These are phyloP conservation scores for Cladophialophora immunda DNA, from an alignment of 2,329 filamentous ascomycete species.

Conservation along the genomic window DNA sequence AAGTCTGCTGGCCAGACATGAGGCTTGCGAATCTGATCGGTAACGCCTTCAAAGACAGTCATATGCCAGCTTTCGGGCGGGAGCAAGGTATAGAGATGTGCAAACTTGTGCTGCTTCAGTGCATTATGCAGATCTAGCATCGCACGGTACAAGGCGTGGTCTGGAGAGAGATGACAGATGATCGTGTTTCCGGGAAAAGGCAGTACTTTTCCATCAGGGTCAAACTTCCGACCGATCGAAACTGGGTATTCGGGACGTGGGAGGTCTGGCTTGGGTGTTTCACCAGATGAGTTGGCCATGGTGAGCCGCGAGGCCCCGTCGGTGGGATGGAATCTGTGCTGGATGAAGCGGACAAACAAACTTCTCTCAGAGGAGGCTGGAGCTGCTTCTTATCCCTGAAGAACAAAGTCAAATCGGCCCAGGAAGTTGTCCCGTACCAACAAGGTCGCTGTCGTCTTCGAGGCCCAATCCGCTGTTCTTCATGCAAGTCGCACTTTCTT, in stretches of 20 bases:
- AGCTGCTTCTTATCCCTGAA: too few species aligned
- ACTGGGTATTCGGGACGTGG: neutral
- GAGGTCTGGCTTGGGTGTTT: neutral
- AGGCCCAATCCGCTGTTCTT: too few species aligned
- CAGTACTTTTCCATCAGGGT: neutral
- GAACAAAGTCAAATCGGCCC: too few species aligned
- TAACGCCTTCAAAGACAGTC: slow-evolving; percentile 2
- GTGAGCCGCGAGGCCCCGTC: neutral
- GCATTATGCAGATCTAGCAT: neutral
- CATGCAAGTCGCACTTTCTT: too few species aligned
- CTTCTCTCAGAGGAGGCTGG: too few species aligned
- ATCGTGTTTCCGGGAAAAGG: slow-evolving; percentile 3
- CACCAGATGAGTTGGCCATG: neutral
- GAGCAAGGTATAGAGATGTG: neutral
- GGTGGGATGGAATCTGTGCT: too few species aligned
- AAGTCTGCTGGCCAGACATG: neutral
- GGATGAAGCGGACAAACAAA: too few species aligned
- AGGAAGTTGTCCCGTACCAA: too few species aligned
- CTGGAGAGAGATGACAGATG: neutral
- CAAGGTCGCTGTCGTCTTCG: too few species aligned
- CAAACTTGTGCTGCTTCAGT: neutral
- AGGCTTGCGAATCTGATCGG: neutral
- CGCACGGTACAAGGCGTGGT: neutral
- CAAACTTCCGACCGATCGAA: neutral
- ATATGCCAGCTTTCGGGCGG: slow-evolving; percentile 3